Base-by-base conservation (phyloP, 352 stramenopile species). In the Phytopythium helicoides region DNA sequence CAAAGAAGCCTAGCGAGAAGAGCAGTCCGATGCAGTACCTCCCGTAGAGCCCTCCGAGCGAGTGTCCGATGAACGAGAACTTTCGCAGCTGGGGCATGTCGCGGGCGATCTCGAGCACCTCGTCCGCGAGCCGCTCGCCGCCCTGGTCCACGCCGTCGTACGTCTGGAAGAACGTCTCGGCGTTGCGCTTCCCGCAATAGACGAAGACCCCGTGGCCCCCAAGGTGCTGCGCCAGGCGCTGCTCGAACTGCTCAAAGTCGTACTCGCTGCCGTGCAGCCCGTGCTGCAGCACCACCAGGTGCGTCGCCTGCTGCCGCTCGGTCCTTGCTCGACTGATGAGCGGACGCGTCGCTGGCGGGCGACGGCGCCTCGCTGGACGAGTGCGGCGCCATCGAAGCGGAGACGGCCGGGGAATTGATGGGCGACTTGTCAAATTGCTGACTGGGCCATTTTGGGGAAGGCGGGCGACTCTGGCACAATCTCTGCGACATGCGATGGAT, bases 51-150 rank as follows among this genome's bases (percentile, higher is more conserved):
- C 83, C 83, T 38, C 83, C 83, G 14, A 94, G 73, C 34, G 83
- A 94, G 52, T 94, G 83, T 5, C 81, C 83, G 21, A 90, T 58
- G 53, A 91, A 68, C 23, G 83, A 94, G 23, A 94, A 68, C 55
- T 87, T 87, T 35, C 58, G 37, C 33, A 93, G 56, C 2, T 70
- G 60, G 9, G 82, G 77, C 75, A 89, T 87, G n/a, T 63, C 52
- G 18, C n/a, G 49, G 1, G 74, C 72, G 49, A 93, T 26, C 15
- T 44, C 15, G 48, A 80, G 52, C 40, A 94, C 68, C 60, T 94
- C 81, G 39, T 91, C 54, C 0, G 83, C 83, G n/a, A 94, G 66
- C 8, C 83, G 76, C 41, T 81, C 52, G 37, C 72, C 83, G 36
- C 83, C 83, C 11, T 56, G 33, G 39, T 94, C 83, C 15, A 94